These are phyloP conservation scores for Boletus pseudopeckii DNA, from an alignment of 768 basidiomycete genomes.

Conservation along the genomic window DNA sequence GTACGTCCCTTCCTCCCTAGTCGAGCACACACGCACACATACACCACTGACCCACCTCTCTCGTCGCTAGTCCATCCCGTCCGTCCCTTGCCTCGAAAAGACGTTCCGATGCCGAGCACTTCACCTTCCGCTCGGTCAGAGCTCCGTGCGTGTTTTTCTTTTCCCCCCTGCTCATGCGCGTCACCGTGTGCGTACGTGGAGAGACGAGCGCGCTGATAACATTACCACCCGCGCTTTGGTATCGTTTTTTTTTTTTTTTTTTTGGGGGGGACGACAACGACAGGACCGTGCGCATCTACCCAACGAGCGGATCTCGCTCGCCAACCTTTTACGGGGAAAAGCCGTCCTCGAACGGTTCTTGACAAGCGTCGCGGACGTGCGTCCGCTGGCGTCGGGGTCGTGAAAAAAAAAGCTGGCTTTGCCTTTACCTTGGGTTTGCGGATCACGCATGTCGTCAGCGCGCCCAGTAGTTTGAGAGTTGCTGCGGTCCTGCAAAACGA, in stretches of 20 bases:
- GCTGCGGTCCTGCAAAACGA: too few species aligned
- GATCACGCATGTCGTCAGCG: too few species aligned
- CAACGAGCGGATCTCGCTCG: conserved; percentile 85
- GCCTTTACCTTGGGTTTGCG: too few species aligned
- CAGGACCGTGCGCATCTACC: conserved; percentile 89
- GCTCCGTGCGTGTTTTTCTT: conserved; percentile 52
- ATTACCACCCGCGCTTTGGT: conserved; percentile 20
- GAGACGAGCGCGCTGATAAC: not conserved
- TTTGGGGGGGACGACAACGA: not conserved
- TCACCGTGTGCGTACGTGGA: not conserved
- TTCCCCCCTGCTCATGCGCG: too few species aligned
- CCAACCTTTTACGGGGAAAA: conserved; percentile 77
- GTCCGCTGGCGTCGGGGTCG: not conserved
- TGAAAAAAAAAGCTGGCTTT: too few species aligned
- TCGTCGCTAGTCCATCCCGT: conserved; percentile 75
- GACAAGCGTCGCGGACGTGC: conserved; percentile 43
- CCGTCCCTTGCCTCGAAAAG: conserved; percentile 90
- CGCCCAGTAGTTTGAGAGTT: too few species aligned
- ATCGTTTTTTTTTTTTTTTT: too few species aligned
- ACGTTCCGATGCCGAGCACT: conserved; percentile 85
- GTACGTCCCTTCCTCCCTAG: conserved; percentile 41
- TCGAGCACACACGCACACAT: not conserved
- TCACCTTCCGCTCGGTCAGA: conserved; percentile 93
- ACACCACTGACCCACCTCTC: not conserved
- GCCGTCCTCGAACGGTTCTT: conserved; percentile 75